Conservation (phyloP, 108 stramenopile species). For the Thalassiosira profunda region DNA sequence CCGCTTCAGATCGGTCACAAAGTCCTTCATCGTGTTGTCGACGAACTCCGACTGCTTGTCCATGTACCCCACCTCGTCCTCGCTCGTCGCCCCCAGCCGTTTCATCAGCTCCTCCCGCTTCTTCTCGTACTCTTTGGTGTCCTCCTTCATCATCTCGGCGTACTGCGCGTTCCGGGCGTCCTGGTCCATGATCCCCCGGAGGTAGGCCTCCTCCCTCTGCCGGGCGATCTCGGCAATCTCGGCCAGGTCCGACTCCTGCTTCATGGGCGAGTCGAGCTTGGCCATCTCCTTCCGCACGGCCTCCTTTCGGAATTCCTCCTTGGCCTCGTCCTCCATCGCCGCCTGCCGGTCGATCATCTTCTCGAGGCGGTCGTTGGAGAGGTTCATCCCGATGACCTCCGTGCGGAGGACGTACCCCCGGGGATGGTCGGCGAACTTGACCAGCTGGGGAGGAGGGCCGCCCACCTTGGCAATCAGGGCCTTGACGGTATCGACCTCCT, state of each 20-base stretch:
- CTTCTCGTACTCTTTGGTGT: conserved; percentile 30
- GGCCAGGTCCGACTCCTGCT: conserved; percentile 59
- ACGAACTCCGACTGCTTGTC: conserved; percentile 13
- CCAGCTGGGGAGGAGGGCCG: conserved; percentile 76
- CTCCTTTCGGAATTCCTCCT: conserved; percentile 61
- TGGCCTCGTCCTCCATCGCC: conserved; percentile 47
- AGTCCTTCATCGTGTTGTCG: conserved; percentile 14
- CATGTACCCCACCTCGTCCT: conserved; percentile 3
- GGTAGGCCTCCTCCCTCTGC: conserved; percentile 21
- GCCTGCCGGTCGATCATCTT: conserved; percentile 16
- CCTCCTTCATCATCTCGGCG: conserved; percentile 24
- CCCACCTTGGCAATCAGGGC: conserved; percentile 62
- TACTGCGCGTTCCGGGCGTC: conserved; percentile 4
- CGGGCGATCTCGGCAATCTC: conserved; percentile 23
- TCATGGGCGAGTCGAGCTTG: conserved; percentile 35
- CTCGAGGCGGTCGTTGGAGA: conserved; percentile 40
- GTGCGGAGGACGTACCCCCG: conserved; percentile 70
- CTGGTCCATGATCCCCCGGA: conserved; percentile 7
- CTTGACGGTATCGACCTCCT: conserved; percentile 57
- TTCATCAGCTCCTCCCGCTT: conserved; percentile 69
- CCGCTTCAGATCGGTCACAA: conserved; percentile 30
- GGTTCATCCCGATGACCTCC: conserved; percentile 74
- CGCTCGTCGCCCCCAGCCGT: conserved; percentile 2
- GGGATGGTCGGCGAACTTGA: conserved; percentile 16
- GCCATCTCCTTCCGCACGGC: conserved; percentile 67